Conservation (phyloP, 164 flowering plant species). For the Platanus orientalis region DNA sequence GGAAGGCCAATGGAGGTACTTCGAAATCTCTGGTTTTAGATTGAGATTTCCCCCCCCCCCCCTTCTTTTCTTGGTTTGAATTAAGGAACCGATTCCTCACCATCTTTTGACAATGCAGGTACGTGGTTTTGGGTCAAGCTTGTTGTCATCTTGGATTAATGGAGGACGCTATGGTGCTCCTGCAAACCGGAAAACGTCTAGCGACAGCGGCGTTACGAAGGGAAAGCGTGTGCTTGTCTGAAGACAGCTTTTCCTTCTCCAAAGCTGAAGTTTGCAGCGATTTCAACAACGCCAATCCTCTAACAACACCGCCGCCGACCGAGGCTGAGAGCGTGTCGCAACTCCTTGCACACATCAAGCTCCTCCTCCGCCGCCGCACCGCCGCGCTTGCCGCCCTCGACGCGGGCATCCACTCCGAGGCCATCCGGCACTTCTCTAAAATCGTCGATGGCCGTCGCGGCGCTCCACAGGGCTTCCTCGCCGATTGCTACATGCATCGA, state of each 20-base stretch:
- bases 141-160: constrained; percentile 85
- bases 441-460: constrained; percentile 85
- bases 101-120: constrained; percentile 44
- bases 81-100: too few relatives aligned
- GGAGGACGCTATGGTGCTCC: constrained; percentile 94
- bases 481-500: constrained; percentile 81
- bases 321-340: constrained; percentile 58
- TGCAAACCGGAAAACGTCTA: constrained; percentile 87
- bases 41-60: too few relatives aligned
- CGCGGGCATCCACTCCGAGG: constrained; percentile 77
- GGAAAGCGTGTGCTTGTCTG: constrained; percentile 68
- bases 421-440: constrained; percentile 94
- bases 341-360: too few relatives aligned
- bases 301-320: constrained; percentile 31
- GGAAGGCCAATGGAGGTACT: too few relatives aligned
- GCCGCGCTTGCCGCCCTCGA: constrained; percentile 91
- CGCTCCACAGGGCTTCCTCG: constrained; percentile 78
- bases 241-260: constrained; percentile 71
- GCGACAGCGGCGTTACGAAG: constrained; percentile 77
- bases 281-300: constrained; percentile 10
- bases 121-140: constrained; percentile 84
- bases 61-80: too few relatives aligned
- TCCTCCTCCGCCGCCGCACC: constrained; percentile 77
- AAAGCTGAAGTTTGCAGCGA: constrained; percentile 19
- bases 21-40: too few relatives aligned